Evolutionary conservation across 257 asterid species (phyloP), one percentile per base, ranked within the genome.

Genomic region (Scutellaria minor): DNA sequence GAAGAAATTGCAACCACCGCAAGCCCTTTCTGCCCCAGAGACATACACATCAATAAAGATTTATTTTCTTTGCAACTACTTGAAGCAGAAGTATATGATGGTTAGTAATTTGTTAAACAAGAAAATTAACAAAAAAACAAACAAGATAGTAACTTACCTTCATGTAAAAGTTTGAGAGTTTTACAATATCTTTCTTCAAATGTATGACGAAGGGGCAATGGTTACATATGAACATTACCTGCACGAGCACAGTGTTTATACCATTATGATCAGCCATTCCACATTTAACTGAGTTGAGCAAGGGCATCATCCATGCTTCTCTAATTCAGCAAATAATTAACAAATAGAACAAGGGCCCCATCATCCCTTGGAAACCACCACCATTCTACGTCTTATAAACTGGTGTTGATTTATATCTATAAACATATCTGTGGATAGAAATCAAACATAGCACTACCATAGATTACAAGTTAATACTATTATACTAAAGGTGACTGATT

Each of bases 181-280:
- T 93, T 72, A 91, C 96, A 61, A 91, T 83, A 60, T 85, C 96
- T 71, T 80, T 87, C 82, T 89, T 89, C 88, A 89, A 82, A 82
- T 85, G 96, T 60, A 66, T 88, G 67, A 93, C 96, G 48, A 91
- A 93, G 42, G 97, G 97, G 73, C 97, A 91, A 70, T 91, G 97
- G 76, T 91, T 91, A 90, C 96, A 91, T 56, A 89, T 86, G 79
- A 88, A 89, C 96, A 91, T 87, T 45, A 89, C 96, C 97, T 90
- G 79, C 73, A 73, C 18, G 18, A 57, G 14, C 59, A 75, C 42
- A 63, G 47, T 53, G 51, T 53, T 72, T 68, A 52, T 10, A 42
- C 22, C 52, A 69, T 15, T 1, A 11, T 35, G 65, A 14, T 45
- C 67, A 48, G 15, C 46, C 70, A 39, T 42, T 14, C 58, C 52